Evolutionary conservation across 1,284 basidiomycete genomes (phyloP).

Genomic region (Ustilago tritici): DNA sequence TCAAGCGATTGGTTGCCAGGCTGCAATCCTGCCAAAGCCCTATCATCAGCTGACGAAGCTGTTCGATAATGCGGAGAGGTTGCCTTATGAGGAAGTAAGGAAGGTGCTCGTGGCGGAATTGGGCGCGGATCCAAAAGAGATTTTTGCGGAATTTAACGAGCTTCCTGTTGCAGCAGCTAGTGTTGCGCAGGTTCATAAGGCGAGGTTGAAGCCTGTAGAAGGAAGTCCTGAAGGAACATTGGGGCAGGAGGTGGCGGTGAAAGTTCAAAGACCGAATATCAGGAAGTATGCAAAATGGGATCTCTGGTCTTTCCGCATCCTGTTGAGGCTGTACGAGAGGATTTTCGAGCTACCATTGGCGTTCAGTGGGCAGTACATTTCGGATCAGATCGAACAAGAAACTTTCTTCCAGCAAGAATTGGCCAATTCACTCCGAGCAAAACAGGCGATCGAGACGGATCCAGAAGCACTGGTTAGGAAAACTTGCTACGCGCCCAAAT

Average conservation of each 20-base stretch:
- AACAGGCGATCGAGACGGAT: conserved; percentile 53
- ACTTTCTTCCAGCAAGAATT: conserved; percentile 58
- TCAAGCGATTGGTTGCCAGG: conserved; percentile 62
- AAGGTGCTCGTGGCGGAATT: conserved; percentile 57
- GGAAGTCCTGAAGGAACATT: conserved; percentile 22
- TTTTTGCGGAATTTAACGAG: conserved; percentile 55
- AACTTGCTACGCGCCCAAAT: conserved; percentile 59
- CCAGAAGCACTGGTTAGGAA: conserved; percentile 47
- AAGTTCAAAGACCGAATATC: conserved; percentile 63
- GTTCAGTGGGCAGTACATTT: conserved; percentile 60
- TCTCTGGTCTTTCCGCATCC: conserved; percentile 57
- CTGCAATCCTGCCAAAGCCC: conserved; percentile 61
- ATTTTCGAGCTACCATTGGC: conserved; percentile 61
- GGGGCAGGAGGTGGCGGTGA: conserved; percentile 59
- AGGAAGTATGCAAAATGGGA: conserved; percentile 62
- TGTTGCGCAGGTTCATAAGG: conserved; percentile 63
- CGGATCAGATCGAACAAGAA: conserved; percentile 62
- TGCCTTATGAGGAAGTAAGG: conserved; percentile 49
- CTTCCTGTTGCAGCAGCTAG: conserved; percentile 59
- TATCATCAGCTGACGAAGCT: conserved; percentile 60
- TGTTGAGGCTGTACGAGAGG: conserved; percentile 58
- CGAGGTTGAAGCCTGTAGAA: conserved; percentile 35
- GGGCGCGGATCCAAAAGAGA: conserved; percentile 48
- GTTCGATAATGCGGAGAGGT: conserved; percentile 60
- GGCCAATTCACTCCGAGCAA: conserved; percentile 49